Evolutionary conservation across 345 rosid genomes (phyloP).

Genomic region (Eutrema heterophyllum): DNA sequence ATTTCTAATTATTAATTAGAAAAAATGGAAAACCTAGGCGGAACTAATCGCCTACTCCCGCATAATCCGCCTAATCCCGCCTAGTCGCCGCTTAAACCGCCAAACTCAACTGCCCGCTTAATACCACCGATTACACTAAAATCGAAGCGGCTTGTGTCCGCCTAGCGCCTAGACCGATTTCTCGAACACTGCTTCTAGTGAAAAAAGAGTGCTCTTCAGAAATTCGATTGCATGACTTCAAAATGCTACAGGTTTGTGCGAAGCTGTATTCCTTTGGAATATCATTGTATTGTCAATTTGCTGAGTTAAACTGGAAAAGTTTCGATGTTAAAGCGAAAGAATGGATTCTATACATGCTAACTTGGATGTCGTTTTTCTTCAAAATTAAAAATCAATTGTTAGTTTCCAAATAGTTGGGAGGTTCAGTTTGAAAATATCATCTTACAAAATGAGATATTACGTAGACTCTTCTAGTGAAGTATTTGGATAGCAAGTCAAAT

Average conservation of each 20-base stretch:
- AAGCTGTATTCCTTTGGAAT: neutral
- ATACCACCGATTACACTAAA: too few species aligned
- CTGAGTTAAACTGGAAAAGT: conserved; percentile 12
- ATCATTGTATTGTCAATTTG: neutral
- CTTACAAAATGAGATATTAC: neutral
- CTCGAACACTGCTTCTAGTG: conserved; percentile 34
- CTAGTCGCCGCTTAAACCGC: too few species aligned
- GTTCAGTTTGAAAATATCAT: neutral
- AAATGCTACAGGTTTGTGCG: conserved; percentile 71
- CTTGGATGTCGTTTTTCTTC: neutral
- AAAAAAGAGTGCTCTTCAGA: conserved; percentile 83
- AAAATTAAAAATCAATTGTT: neutral
- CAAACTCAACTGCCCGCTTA: too few species aligned
- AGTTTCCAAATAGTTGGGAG: conserved; percentile 1
- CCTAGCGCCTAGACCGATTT: too few species aligned
- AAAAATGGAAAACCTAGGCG: too few species aligned
- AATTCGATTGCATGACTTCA: conserved; percentile 83
- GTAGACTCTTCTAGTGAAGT: neutral
- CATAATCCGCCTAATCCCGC: too few species aligned
- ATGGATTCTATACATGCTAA: neutral
- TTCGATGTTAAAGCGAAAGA: neutral
- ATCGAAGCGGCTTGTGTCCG: too few species aligned
- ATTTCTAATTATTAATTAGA: too few species aligned
- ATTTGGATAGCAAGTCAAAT: neutral
- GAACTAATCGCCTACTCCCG: too few species aligned